Conservation (phyloP, 2,329 filamentous ascomycete species). For the Clarireedia monteithiana region DNA sequence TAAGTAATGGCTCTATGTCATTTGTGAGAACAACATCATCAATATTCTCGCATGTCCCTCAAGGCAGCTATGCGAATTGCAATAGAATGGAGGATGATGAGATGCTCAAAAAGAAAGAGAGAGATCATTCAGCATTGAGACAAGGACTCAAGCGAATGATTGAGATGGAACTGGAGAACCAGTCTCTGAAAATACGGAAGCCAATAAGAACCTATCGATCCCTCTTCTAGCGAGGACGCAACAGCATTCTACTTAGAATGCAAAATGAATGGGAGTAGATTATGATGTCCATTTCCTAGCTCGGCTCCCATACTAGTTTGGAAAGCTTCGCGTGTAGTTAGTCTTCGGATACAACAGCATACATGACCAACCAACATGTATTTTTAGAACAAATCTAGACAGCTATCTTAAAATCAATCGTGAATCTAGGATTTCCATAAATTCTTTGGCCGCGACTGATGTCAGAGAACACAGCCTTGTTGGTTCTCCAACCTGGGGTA, state of each 20-base stretch:
- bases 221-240: no score
- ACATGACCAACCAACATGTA: neutral
- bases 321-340: neutral
- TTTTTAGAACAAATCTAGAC: neutral
- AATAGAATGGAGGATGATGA: neutral
- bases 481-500: no score
- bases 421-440: no score
- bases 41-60: no score
- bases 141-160: neutral
- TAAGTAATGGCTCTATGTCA: neutral
- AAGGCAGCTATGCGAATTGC: neutral
- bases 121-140: neutral
- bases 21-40: neutral
- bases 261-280: neutral
- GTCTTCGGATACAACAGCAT: neutral
- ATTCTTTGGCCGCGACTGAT: neutral
- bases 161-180: neutral
- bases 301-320: neutral
- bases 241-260: neutral
- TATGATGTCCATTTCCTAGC: neutral
- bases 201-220: no score
- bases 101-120: neutral
- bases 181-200: neutral
- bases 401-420: neutral
- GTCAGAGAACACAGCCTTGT: neutral